Evolutionary conservation across 495 filamentous ascomycete genomes (phyloP), one percentile per base, ranked within the genome.

Genomic region (Pyrenula aspistea): DNA sequence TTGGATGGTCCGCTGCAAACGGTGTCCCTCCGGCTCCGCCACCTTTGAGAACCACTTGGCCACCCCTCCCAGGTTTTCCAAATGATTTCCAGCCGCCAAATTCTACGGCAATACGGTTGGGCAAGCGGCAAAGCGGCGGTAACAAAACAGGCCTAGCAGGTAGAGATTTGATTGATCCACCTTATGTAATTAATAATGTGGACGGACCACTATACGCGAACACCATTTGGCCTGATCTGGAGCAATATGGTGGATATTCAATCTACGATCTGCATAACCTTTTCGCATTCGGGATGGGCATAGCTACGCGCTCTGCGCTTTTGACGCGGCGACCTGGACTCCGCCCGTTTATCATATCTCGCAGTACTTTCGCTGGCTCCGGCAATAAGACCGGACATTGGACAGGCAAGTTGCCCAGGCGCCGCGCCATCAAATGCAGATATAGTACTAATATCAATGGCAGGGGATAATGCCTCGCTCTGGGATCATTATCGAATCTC

Each of bases 281-380:
- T 11, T 93, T 88, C 67, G 90, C 89, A 48, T 83, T 80, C 10
- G 88, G 93, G 87, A 95, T 95, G 90, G 83, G 80, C 24, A 71
- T 77, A 10, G 71, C 80, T 1, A 86, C 83, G 21, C 75, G 81
- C 56, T 64, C 76, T 2, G 85, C 88, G 10, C 87, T 95, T 87
- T 69, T 81, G 10, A 67, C 73, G 25, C 80, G 88, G 25, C 83
- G 86, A 1, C 88, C 89, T 0, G 66, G 64, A 1, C 71, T 80
- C 1, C 79, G 89, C 0, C 88, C 90, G 2, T 62, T 94, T 53
- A 73, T 95, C 58, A 94, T 95, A 65, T 91, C 89, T 21, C 85
- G 90, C 21, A 85, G 81, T 57, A 95, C 88, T 2, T 95, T 91
- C 63, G 83, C 86, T 2, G 89, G 90, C 24, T 85, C 88, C 15